Percentiles rank a stretch among this genome's conserved stretches.
phyloP scores from a whole-genome alignment of 345 rosid species.

The Euphorbia tirucalli region DNA sequence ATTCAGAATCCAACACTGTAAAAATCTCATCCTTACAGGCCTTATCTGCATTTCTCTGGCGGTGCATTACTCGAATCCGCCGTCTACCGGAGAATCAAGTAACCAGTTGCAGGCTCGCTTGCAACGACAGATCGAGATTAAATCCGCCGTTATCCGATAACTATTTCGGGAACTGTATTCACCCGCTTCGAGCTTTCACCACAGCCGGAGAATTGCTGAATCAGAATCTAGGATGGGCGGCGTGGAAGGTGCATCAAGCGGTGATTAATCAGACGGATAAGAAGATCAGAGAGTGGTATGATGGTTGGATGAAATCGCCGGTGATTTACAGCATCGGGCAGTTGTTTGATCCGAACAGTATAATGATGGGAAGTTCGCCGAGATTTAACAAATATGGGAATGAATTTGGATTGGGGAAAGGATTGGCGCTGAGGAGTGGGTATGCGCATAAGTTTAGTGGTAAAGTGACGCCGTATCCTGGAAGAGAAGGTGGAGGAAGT shows the following conservation, averaged over 20 bases:
- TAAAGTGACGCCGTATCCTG: constrained; percentile 59
- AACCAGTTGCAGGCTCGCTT: constrained; percentile 50
- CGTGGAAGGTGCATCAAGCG: neutral
- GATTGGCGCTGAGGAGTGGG: constrained; percentile 64
- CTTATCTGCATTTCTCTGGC: constrained; percentile 61
- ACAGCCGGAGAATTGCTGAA: constrained; percentile 55
- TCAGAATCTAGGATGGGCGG: constrained; percentile 54
- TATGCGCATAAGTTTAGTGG: constrained; percentile 72
- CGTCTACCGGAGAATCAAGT: constrained; percentile 30
- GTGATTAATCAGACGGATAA: constrained; percentile 33
- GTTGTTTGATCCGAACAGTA: constrained; percentile 47
- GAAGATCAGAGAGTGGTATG: constrained; percentile 31
- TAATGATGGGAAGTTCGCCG: constrained; percentile 84
- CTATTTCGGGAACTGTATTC: constrained; percentile 65
- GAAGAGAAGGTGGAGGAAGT: constrained; percentile 65
- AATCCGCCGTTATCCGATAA: constrained; percentile 41
- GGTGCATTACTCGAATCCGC: constrained; percentile 50
- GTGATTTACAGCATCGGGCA: constrained; percentile 36
- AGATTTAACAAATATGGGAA: constrained; percentile 71
- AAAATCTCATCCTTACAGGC: constrained; percentile 75
- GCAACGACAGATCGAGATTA: constrained; percentile 52
- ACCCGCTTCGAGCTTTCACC: constrained; percentile 33
- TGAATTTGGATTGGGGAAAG: constrained; percentile 83
- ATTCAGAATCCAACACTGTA: constrained; percentile 36
- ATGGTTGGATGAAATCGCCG: constrained; percentile 50